Conservation (phyloP, 2,329 filamentous ascomycete genomes). For the Aspergillus sp. region DNA sequence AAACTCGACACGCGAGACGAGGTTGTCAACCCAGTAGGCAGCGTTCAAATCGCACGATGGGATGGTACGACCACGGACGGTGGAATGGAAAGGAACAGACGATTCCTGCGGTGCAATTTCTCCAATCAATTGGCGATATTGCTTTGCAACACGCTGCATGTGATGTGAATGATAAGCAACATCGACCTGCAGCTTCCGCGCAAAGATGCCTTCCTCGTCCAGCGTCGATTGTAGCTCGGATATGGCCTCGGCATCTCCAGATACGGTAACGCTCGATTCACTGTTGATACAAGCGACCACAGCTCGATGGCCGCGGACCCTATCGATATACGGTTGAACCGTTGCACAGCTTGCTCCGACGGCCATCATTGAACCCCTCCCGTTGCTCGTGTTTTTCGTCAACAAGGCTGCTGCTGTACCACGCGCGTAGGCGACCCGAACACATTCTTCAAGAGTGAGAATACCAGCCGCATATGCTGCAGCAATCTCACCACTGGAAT, state of each 20-base stretch:
- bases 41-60: slow-evolving; percentile 15
- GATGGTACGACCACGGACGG: slow-evolving; percentile 10
- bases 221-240: slow-evolving; percentile 1
- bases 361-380: slow-evolving; percentile 23
- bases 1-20: slow-evolving; percentile 19
- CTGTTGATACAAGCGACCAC: slow-evolving; percentile 4
- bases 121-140: slow-evolving; percentile 13
- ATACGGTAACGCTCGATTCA: slow-evolving; percentile 3
- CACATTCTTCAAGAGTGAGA: slow-evolving; percentile 13
- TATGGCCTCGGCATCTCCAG: slow-evolving; percentile 5
- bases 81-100: slow-evolving; percentile 14
- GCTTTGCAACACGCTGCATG: slow-evolving; percentile 22
- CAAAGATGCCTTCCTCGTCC: slow-evolving; percentile 3
- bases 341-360: slow-evolving; percentile 15
- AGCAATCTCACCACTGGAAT: slow-evolving; percentile 28
- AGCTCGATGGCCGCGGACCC: background rate
- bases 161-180: slow-evolving; percentile 40
- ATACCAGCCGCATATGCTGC: slow-evolving; percentile 27
- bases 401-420: slow-evolving; percentile 6
- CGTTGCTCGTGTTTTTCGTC: slow-evolving; percentile 8
- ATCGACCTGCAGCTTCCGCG: slow-evolving; percentile 22
- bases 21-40: slow-evolving; percentile 21
- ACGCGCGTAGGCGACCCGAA: slow-evolving; percentile 19
- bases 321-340: background rate
- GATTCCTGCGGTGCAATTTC: slow-evolving; percentile 9